Evolutionary conservation across 495 filamentous ascomycete genomes (phyloP).

Genomic region (Parmelia sp.): DNA sequence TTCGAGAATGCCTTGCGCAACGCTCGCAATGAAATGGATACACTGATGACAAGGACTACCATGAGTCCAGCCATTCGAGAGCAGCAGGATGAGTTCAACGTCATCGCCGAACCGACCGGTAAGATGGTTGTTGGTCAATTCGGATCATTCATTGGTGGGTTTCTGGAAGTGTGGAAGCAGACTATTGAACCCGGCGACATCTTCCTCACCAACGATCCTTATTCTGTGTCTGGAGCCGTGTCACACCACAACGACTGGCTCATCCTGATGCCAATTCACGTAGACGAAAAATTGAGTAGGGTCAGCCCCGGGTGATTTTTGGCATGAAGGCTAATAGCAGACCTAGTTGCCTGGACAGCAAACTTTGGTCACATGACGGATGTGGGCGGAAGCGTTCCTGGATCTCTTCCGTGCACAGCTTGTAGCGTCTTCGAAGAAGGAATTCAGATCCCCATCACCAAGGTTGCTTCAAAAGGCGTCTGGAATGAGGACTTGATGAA

Average conservation of each 20-base stretch:
- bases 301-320: not conserved
- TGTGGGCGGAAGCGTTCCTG: slow-evolving; percentile 46
- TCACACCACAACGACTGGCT: slow-evolving; percentile 46
- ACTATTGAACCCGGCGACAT: slow-evolving; percentile 45
- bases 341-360: slow-evolving; percentile 40
- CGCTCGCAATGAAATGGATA: slow-evolving; percentile 47
- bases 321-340: not conserved
- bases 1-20: slow-evolving; percentile 41
- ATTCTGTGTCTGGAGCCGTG: slow-evolving; percentile 44
- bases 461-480: slow-evolving; percentile 39
- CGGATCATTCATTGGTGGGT: slow-evolving; percentile 46
- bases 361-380: slow-evolving; percentile 49
- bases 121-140: slow-evolving; percentile 49
- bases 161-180: slow-evolving; percentile 40
- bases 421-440: slow-evolving; percentile 47
- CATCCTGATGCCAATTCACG: slow-evolving; percentile 42
- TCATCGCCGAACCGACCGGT: slow-evolving; percentile 42
- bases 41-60: slow-evolving; percentile 44
- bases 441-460: slow-evolving; percentile 46
- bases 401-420: slow-evolving; percentile 48
- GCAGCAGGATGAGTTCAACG: slow-evolving; percentile 49
- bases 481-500: slow-evolving; percentile 41
- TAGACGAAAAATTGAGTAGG: slow-evolving; percentile 33
- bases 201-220: slow-evolving; percentile 48
- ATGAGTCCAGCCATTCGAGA: slow-evolving; percentile 49